Base-by-base conservation (phyloP, 306 rosid species). In the Vigna hirtella region DNA sequence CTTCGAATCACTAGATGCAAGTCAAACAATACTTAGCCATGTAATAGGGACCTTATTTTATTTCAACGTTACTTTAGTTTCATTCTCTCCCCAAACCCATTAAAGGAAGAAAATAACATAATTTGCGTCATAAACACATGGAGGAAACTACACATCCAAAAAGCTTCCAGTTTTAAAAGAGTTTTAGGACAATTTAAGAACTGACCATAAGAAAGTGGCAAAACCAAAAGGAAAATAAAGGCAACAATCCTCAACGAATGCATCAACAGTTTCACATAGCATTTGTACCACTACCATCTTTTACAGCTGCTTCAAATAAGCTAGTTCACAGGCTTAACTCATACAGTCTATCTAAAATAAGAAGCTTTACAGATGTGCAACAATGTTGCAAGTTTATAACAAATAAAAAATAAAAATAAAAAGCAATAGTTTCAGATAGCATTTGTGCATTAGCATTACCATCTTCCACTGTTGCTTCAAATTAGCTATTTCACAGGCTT, bases 1-100 rank as follows among this genome's bases (percentile, higher is more conserved):
- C 52, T 79, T 36, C 69, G 70, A 57, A 87, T 74, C 81, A 86
- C 98, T 91, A 50, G 57, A 74, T 76, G 55, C 73, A 74, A 58
- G 71, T 68, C 11, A 82, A 77, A 68, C 61, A 69, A 51, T 24
- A 66, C 36, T 70, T 68, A 65, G 69, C 49, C 34, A 47, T 22
- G 10, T 28, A 24, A 50, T 5, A 30, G 13, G 63, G 18, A 36
- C 58, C 36, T 14, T 38, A 66, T 40, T 55, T 72, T 20, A 73
- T 53, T 55, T 71, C 30, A 77, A 38, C 56, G 48, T 11, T 74
- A 67, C 24, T 24, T 30, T 32, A 40, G 61, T 51, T 64, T 28
- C 45, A 7, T 22, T n/a, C 11, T 11, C 59, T 59, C 66, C 73
- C 47, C 34, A 32, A 72, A 56, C 70, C 49, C 56, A 77, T 42